Evolutionary conservation across 177 flowering plant genomes (phyloP), one percentile per base, ranked within the genome.

Genomic region (Vitis hybrid): DNA sequence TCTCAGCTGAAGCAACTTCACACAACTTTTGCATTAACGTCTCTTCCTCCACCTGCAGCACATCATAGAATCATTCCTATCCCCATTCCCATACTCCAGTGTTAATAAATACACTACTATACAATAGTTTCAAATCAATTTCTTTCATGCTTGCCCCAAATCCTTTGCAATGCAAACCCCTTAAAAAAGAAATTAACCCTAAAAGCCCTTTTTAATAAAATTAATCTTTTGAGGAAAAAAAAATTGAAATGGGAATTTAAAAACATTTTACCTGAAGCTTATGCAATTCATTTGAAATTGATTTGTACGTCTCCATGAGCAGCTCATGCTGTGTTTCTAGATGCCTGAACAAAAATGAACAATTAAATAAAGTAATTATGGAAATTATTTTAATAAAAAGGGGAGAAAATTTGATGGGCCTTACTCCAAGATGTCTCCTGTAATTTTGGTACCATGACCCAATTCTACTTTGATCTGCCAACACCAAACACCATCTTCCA

Each of bases 11-110:
- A 27, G 30, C 30, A 27, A 27, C 30, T 69, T 88, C 90, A 60
- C 82, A 86, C 75, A 82, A 88, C 74, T 89, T 91, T 59, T 82
- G 87, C 96, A 88, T 89, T 56, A 92, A 73, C 97, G 91, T 89
- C 71, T 89, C 90, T 75, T 92, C 89, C 74, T 90, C 90, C 3
- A 92, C 92, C 97, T 90, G 73, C 72, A 83, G 73, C 72, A 83
- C 67, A 75, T 52, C 14, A 61, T 17, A 63, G 30, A 67, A 27
- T 27, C 30, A 27, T 27, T 27, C 30, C 30, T 0, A 27, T 0
- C 30, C 30, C 30, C 30, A 27, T 0, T 27, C 30, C 30, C 30
- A 27, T 27, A 0, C 30, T 2, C 30, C 30, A 27, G 4, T 27
- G 30, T 27, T 27, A 27, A 27, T 27, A 27, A 27, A 27, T 27